Evolutionary conservation across 2,329 filamentous ascomycete genomes (phyloP).

Genomic region (Colletotrichum sp.): DNA sequence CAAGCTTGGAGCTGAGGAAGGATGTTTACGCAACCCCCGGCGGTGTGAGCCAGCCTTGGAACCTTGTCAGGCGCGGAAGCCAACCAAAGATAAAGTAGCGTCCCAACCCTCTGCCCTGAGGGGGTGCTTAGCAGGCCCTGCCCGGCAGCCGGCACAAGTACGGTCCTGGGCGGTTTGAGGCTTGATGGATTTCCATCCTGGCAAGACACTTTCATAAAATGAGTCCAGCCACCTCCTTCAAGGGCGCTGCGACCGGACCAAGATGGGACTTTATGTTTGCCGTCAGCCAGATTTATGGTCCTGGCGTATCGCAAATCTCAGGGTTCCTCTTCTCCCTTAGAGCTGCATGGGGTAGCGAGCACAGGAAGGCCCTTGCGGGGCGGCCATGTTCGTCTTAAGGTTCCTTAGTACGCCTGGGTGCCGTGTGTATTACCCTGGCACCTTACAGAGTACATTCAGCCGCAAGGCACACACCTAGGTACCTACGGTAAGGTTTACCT

Average conservation of each 20-base stretch:
- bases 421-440: background rate
- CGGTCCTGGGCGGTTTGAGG: background rate
- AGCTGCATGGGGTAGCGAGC: background rate
- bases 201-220: background rate
- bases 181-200: background rate
- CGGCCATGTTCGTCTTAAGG: background rate
- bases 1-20: background rate
- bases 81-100: background rate
- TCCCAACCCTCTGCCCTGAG: background rate
- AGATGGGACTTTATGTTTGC: background rate
- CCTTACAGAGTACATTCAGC: background rate
- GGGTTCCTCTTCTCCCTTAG: background rate
- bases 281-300: background rate
- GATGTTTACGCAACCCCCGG: background rate
- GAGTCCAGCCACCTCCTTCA: background rate
- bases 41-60: background rate
- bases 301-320: background rate
- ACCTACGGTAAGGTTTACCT: background rate
- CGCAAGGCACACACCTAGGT: background rate
- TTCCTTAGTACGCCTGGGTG: background rate
- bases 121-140: background rate
- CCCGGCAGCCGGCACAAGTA: constrained; percentile 4
- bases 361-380: background rate
- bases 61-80: background rate
- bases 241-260: background rate